Evolutionary conservation across 2,329 filamentous ascomycete species (phyloP), one percentile per base, ranked within the genome.

Genomic region (Nigrospora osmanthi): DNA sequence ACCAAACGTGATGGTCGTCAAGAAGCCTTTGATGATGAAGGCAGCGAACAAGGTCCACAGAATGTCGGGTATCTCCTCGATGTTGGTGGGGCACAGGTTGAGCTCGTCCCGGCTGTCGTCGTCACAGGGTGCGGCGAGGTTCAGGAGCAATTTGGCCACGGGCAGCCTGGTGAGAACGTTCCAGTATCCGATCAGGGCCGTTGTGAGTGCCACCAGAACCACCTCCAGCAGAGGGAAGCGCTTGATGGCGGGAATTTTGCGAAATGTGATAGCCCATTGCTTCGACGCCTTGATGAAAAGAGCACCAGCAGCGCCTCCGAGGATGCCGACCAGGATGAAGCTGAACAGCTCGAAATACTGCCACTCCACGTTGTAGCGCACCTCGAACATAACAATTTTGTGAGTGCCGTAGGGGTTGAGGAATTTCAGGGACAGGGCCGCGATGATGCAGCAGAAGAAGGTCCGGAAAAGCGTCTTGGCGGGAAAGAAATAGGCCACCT

Each of bases 391-490:
- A 54, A 98, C 93, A 51, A 98, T 95, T 67, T 98, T 97, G 60
- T 87, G 83, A 0, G 90, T 97, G 30, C 91, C 91, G 56, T 97
- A 98, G 0, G 93, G 93, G 56, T 98, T 94, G 34, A 97, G 72
- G 53, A 96, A 96, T 58, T 96, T 96, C 54, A 98, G 72, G 1
- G 90, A 91, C 32, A 98, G 67, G 0, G 93, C 89, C 2, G 93
- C 90, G 31, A 86, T 84, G 55, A 97, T 97, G 65, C 91, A 97
- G 70, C 91, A 97, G 67, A 97, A 97, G 65, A 98, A 98, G 0
- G 93, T 97, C 43, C 93, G 76, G 70, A 98, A 98, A 10, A 98
- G 76, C 0, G 91, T 97, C 69, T 98, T 97, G 6, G 91, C 89
- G 0, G 93, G 91, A 62, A 97, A 97, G 65, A 97, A 97, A 65